Percentiles rank a stretch among this genome's conserved stretches.
Conservation (phyloP, 2,329 filamentous ascomycete genomes). For the Neocucurbitaria cava region DNA sequence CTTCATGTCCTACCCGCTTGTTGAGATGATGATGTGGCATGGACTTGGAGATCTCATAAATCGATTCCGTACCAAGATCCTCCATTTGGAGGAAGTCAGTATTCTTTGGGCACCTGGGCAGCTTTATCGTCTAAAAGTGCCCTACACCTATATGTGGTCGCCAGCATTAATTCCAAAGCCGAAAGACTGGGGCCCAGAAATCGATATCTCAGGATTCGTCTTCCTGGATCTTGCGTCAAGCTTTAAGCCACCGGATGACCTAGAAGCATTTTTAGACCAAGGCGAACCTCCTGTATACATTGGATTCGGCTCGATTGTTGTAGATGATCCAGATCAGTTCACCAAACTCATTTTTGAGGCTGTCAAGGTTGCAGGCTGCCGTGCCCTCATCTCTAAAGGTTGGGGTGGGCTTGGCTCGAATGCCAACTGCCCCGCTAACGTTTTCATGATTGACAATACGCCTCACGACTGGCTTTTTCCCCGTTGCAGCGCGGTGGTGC, state of each 20-base stretch:
- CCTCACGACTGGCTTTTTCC: conserved; percentile 82
- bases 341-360: conserved; percentile 76
- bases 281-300: conserved; percentile 71
- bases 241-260: conserved; percentile 64
- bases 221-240: conserved; percentile 73
- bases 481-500: conserved; percentile 69
- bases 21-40: conserved; percentile 76
- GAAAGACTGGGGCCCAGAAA: conserved; percentile 70
- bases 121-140: conserved; percentile 75
- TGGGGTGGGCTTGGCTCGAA: conserved; percentile 75
- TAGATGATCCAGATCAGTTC: conserved; percentile 73
- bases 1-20: conserved; percentile 79
- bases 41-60: conserved; percentile 79
- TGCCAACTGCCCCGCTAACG: conserved; percentile 58
- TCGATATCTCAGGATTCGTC: conserved; percentile 80
- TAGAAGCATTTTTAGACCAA: conserved; percentile 51
- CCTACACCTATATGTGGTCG: conserved; percentile 73
- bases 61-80: conserved; percentile 71
- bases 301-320: conserved; percentile 78
- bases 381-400: conserved; percentile 76
- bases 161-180: conserved; percentile 72
- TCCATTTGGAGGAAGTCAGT: conserved; percentile 75
- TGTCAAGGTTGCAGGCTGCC: conserved; percentile 68
- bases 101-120: conserved; percentile 79
- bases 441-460: conserved; percentile 76